A percentile compares a stretch with the other conserved stretches of the same genome.
Evolutionary conservation across 2,329 filamentous ascomycete genomes (phyloP).

Genomic region (Aspergillus udagawae): DNA sequence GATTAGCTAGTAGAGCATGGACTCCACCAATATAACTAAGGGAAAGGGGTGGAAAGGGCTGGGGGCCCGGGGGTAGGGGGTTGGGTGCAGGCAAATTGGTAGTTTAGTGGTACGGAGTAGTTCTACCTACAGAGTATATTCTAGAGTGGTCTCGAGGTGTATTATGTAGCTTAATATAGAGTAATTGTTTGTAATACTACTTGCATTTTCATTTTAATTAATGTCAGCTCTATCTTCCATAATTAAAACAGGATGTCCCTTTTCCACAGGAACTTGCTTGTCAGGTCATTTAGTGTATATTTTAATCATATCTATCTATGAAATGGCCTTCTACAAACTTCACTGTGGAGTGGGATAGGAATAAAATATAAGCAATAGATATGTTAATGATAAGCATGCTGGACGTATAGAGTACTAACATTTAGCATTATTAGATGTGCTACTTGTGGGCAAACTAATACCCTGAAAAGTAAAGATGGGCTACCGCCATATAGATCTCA

Average conservation of each 20-base stretch:
- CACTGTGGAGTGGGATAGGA: not conserved
- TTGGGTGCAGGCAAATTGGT: not conserved
- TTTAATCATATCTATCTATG: not conserved
- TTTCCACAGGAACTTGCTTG: not conserved
- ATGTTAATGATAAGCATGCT: not conserved
- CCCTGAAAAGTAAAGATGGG: not conserved
- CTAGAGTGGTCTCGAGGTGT: no score
- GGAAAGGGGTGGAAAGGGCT: no score
- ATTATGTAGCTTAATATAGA: no score
- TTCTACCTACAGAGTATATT: no score
- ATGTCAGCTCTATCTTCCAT: not conserved
- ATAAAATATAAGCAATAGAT: not conserved
- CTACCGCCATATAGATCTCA: not conserved
- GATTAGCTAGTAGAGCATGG: not conserved
- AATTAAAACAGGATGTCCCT: not conserved
- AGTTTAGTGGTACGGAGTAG: no score
- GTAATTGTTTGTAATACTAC: not conserved
- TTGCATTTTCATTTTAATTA: not conserved
- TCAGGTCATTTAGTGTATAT: not conserved
- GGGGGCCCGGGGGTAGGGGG: no score
- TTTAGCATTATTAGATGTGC: not conserved
- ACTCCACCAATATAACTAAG: not conserved
- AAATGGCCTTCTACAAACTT: not conserved
- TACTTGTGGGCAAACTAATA: not conserved
- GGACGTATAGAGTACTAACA: not conserved